These are phyloP conservation scores for Phlebopus sp. DNA, from an alignment of 1,284 basidiomycete species.

Conservation along the genomic window DNA sequence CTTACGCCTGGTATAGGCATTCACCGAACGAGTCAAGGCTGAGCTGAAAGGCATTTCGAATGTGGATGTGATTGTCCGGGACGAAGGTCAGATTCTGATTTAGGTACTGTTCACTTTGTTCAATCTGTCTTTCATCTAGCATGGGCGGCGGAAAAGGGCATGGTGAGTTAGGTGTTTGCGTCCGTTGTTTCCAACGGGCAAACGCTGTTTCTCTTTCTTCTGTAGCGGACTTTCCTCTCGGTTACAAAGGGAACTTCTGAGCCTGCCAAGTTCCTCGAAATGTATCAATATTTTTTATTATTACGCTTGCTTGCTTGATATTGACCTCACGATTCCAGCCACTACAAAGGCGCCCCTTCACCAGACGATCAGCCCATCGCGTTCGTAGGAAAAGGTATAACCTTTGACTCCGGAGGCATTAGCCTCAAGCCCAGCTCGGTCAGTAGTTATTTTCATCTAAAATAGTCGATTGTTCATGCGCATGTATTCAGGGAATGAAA, in stretches of 20 bases:
- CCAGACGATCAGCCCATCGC: slow-evolving; percentile 62
- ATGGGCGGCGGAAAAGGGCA: slow-evolving; percentile 81
- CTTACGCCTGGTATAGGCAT: slow-evolving; percentile 43
- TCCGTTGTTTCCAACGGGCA: background rate
- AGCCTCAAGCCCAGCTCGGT: slow-evolving; percentile 78
- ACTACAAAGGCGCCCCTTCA: slow-evolving; percentile 74
- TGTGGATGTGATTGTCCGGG: slow-evolving; percentile 69
- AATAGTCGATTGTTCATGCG: background rate
- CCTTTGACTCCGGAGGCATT: slow-evolving; percentile 89
- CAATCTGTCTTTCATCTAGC: slow-evolving; percentile 33
- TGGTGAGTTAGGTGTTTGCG: slow-evolving; percentile 45
- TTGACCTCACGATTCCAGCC: slow-evolving; percentile 38
- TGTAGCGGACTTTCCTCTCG: slow-evolving; percentile 79
- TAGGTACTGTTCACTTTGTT: background rate
- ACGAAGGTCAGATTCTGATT: slow-evolving; percentile 54
- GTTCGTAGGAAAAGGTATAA: slow-evolving; percentile 88
- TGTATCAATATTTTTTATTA: slow-evolving; percentile 53
- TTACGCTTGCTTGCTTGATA: background rate
- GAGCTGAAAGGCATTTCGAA: slow-evolving; percentile 70
- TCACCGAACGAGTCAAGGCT: slow-evolving; percentile 67
- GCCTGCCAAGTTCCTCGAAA: slow-evolving; percentile 85
- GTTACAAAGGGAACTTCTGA: slow-evolving; percentile 82
- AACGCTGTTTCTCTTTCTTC: slow-evolving; percentile 1
- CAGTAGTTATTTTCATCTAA: slow-evolving; percentile 30
- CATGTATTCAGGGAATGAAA: slow-evolving; percentile 60